These are phyloP conservation scores for Aureobasidium leucospermi DNA, from an alignment of 2,329 filamentous ascomycete genomes.

Conservation along the genomic window DNA sequence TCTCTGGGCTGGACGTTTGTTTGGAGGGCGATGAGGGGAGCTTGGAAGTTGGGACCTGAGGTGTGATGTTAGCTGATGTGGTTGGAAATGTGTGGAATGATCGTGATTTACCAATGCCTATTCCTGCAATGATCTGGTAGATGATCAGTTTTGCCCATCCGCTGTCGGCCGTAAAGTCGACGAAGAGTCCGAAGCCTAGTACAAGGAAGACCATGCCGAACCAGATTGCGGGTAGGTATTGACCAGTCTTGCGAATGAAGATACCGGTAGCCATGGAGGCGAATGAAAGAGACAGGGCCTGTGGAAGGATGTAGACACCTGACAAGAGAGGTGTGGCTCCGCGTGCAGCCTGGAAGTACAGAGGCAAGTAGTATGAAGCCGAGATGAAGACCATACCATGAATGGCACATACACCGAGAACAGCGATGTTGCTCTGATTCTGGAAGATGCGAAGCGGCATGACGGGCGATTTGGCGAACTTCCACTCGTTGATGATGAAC, in stretches of 20 bases:
- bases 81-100: too few species aligned
- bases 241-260: constrained; percentile 40
- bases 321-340: constrained; percentile 61
- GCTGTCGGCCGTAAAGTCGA: constrained; percentile 28
- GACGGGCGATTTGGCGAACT: constrained; percentile 66
- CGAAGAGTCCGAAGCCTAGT: constrained; percentile 33
- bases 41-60: constrained; percentile 55
- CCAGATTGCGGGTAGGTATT: constrained; percentile 49
- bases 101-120: constrained; percentile 51
- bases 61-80: neutral
- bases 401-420: constrained; percentile 59
- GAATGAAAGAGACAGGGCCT: constrained; percentile 27
- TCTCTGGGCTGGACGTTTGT: constrained; percentile 52
- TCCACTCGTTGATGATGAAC: constrained; percentile 68
- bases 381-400: constrained; percentile 75
- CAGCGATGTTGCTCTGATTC: constrained; percentile 56
- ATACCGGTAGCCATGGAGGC: constrained; percentile 28
- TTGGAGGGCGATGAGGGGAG: constrained; percentile 59
- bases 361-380: constrained; percentile 69
- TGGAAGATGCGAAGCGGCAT: constrained; percentile 69
- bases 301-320: constrained; percentile 51
- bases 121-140: constrained; percentile 56
- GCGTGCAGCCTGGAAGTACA: constrained; percentile 76
- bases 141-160: constrained; percentile 33
- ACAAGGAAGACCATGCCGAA: constrained; percentile 32